A percentile compares a stretch with the other conserved stretches of the same genome.
Conservation (phyloP, 2,329 filamentous ascomycete species). For the Penicillium crustosum region DNA sequence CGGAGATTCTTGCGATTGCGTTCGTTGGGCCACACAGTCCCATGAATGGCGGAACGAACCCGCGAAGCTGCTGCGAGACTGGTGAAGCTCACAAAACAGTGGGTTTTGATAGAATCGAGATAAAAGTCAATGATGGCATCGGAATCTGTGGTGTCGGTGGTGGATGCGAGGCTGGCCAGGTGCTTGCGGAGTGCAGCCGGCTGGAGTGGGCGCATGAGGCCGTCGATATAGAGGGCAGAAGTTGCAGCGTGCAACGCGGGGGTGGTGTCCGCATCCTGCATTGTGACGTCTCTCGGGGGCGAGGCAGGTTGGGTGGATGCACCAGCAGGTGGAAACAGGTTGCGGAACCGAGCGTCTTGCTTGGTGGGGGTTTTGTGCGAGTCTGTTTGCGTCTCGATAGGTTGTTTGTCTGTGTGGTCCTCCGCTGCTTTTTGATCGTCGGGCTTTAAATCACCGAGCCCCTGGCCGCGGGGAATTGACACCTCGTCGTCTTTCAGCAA, state of each 20-base stretch:
- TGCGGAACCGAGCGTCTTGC: slow-evolving; percentile 51
- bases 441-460: slow-evolving; percentile 16
- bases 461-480: slow-evolving; percentile 10
- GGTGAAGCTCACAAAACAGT: slow-evolving; percentile 76
- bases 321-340: slow-evolving; percentile 43
- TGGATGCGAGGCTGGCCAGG: slow-evolving; percentile 66
- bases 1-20: slow-evolving; percentile 78
- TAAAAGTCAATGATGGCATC: slow-evolving; percentile 68
- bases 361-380: slow-evolving; percentile 18
- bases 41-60: slow-evolving; percentile 74
- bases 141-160: slow-evolving; percentile 53
- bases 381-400: not conserved
- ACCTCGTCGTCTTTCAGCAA: slow-evolving; percentile 33
- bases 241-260: slow-evolving; percentile 72
- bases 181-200: slow-evolving; percentile 66
- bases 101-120: slow-evolving; percentile 81
- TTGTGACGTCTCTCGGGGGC: slow-evolving; percentile 29
- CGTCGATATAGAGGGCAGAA: slow-evolving; percentile 78
- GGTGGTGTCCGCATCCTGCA: slow-evolving; percentile 43
- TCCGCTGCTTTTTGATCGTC: slow-evolving; percentile 21
- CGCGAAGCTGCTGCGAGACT: slow-evolving; percentile 70
- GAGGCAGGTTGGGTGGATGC: slow-evolving; percentile 26
- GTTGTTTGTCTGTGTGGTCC: slow-evolving; percentile 13
- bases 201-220: slow-evolving; percentile 84
- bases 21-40: slow-evolving; percentile 82